Percentiles rank a stretch among this genome's conserved stretches.
These are phyloP conservation scores for Pyrenochaeta sp. DNA, from an alignment of 2,329 filamentous ascomycete species.

Conservation along the genomic window DNA sequence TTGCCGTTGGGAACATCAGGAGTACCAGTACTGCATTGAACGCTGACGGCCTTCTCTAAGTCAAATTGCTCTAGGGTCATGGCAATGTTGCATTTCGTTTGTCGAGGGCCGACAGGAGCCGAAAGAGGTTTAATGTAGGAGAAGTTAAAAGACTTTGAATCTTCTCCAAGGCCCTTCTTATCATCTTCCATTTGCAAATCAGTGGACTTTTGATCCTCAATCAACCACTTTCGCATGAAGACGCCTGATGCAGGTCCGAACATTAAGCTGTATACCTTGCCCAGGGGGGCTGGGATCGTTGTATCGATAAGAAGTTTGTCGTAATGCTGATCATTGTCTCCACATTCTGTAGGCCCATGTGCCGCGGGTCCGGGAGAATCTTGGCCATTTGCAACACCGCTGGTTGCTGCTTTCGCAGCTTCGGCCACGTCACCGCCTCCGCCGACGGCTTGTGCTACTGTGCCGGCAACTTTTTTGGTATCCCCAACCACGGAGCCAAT, in stretches of 20 bases:
- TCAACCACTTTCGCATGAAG: constrained; percentile 88
- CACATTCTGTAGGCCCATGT: constrained; percentile 86
- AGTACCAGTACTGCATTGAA: constrained; percentile 85
- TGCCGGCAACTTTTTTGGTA: constrained; percentile 73
- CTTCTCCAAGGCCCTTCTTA: constrained; percentile 76
- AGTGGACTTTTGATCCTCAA: constrained; percentile 84
- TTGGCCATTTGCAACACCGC: constrained; percentile 51
- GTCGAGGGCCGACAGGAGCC: constrained; percentile 84
- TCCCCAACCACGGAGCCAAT: constrained; percentile 60
- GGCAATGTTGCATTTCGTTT: constrained; percentile 91
- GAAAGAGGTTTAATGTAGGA: constrained; percentile 92
- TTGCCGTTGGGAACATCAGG: constrained; percentile 96
- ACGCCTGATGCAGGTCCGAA: constrained; percentile 81
- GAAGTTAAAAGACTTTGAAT: constrained; percentile 77
- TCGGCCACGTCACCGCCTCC: constrained; percentile 37
- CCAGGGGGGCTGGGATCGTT: constrained; percentile 82
- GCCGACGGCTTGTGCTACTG: constrained; percentile 49
- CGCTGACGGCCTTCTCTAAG: constrained; percentile 82
- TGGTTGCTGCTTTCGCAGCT: constrained; percentile 51
- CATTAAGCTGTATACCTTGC: constrained; percentile 87
- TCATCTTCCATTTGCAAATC: constrained; percentile 87
- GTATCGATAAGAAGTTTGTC: constrained; percentile 88
- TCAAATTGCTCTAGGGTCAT: constrained; percentile 87
- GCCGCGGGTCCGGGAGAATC: constrained; percentile 87
- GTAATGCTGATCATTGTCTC: constrained; percentile 79